Evolutionary conservation across 176 grass and related monocot species (phyloP).

Genomic region (Elaeis guineensis): DNA sequence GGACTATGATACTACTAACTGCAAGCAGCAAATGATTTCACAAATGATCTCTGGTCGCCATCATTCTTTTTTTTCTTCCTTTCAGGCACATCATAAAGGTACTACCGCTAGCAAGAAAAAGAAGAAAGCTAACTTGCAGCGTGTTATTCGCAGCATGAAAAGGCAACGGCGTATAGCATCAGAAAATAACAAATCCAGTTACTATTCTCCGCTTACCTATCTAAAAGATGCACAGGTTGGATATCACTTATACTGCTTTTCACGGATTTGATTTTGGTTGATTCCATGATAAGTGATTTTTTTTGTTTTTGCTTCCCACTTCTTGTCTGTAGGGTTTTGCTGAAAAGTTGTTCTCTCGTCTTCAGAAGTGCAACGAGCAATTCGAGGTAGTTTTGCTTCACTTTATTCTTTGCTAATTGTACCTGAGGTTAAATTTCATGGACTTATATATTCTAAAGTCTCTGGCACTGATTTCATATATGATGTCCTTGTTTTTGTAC

Average conservation of each 20-base stretch:
- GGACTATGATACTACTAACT: no score
- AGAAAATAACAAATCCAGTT: conserved; percentile 49
- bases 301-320: conserved; percentile 13
- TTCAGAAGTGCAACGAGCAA: conserved; percentile 81
- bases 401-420: neutral
- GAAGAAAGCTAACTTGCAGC: conserved; percentile 94
- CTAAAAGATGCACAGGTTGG: conserved; percentile 88
- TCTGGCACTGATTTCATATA: neutral
- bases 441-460: neutral
- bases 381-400: conserved; percentile 59
- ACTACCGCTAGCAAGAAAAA: conserved; percentile 92
- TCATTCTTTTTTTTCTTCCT: neutral
- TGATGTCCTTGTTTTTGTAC: no score
- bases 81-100: conserved; percentile 77
- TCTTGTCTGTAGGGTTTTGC: conserved; percentile 54
- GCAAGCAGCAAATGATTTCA: no score
- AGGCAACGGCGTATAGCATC: conserved; percentile 67
- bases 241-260: neutral
- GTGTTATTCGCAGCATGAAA: conserved; percentile 86
- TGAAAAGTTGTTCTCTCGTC: conserved; percentile 85
- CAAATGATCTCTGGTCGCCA: no score
- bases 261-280: neutral
- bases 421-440: neutral
- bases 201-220: conserved; percentile 78
- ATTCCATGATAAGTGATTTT: neutral